Base-by-base conservation (phyloP, 306 rosid species). In the Cicer chorassanicum region DNA sequence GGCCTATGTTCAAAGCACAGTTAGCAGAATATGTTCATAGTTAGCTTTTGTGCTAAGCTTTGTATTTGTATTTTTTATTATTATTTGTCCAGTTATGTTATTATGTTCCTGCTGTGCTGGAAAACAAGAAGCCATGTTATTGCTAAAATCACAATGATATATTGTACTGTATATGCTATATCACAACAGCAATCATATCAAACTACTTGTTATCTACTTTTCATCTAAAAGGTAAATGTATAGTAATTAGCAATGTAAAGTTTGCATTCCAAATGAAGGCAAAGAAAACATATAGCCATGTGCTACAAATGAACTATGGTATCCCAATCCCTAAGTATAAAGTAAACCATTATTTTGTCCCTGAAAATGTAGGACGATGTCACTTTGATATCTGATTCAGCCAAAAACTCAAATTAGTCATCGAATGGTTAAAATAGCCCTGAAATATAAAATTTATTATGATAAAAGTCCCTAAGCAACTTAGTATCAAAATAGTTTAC, bases 21-120 rank as follows among this genome's bases (percentile, higher is more conserved):
- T n/a, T 65, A 6, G 8, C 57, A 70, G 84, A 81, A 81, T 76
- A 76, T 76, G 51, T 75, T 70, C 84, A 36, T 42, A 1, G 1
- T 39, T 77, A 42, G 70, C 68, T 80, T 80, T 40, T 48, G 4
- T 36, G 1, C 59, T 11, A 48, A 73, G 42, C 65, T 42, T 59
- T 34, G 9, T 34, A 60, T 5, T 6, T 5, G 19, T 5, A 54
- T 4, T 55, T 8, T 51, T 55, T 55, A 41, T 41, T 41, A 41
- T 41, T 18, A 8, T 55, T 24, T 24, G 34, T 24, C 34, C 34
- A 24, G 34, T 24, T 24, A 24, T 24, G 34, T 24, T 24, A 24
- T 24, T 24, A 24, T 38, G 66, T 77, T 60, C 18, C 43, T 8
- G 6, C 7, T 43, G 21, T 16, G 41, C 41, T 36, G 63, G 50